These are phyloP conservation scores for Alternaria triticina DNA, from an alignment of 2,329 filamentous ascomycete genomes.

Conservation along the genomic window DNA sequence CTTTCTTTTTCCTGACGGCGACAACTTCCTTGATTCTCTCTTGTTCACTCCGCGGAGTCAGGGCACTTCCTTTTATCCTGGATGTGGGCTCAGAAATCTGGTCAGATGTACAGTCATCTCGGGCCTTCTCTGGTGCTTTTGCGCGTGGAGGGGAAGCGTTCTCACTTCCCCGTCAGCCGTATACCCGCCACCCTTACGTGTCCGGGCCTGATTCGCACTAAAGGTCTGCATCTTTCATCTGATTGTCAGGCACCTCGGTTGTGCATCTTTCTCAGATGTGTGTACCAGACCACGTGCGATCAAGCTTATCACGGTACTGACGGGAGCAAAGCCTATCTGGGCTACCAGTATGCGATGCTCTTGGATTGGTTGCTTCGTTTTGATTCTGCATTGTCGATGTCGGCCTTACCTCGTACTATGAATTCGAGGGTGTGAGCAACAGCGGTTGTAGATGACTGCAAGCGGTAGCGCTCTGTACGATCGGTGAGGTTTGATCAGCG, in stretches of 20 bases:
- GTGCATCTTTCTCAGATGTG: not conserved
- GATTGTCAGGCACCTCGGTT: not conserved
- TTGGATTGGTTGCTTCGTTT: not conserved
- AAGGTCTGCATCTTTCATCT: not conserved
- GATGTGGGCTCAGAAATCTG: not conserved
- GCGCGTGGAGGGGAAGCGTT: not conserved
- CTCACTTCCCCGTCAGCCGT: not conserved
- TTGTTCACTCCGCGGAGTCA: not conserved
- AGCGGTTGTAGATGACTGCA: not conserved
- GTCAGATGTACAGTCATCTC: not conserved
- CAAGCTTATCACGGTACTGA: not conserved
- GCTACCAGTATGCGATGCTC: not conserved
- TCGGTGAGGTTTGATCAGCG: not conserved
- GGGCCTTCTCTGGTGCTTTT: conserved; percentile 9
- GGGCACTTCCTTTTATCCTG: not conserved
- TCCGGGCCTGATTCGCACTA: not conserved
- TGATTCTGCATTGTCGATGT: not conserved
- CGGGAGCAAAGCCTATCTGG: not conserved
- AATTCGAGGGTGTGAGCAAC: not conserved
- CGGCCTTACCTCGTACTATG: not conserved
- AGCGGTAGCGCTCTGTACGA: not conserved
- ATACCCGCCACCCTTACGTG: not conserved
- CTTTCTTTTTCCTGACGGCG: not conserved
- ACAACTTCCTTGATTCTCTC: not conserved
- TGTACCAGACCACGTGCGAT: not conserved